A percentile compares a stretch with the other conserved stretches of the same genome.
phyloP scores from a whole-genome alignment of 108 stramenopile species.

The Conticribra weissflogii region DNA sequence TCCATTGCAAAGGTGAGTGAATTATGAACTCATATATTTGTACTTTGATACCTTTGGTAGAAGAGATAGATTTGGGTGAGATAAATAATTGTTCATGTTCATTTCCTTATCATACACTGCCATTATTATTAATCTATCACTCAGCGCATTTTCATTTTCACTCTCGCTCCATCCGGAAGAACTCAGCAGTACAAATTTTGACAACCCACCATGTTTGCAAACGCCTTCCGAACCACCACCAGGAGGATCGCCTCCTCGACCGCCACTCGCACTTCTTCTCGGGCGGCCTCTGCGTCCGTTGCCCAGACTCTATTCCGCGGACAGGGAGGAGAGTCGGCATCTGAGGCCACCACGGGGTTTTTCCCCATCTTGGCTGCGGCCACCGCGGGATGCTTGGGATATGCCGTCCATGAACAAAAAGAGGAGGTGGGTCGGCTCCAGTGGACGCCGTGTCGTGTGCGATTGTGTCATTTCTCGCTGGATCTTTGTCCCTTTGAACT shows the following conservation, averaged over 20 bases:
- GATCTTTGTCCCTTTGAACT: neutral
- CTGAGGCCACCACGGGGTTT: constrained; percentile 7
- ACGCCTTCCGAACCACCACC: constrained; percentile 34
- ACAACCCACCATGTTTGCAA: constrained; percentile 24
- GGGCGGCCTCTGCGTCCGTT: constrained; percentile 22
- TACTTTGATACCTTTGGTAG: too few relatives aligned
- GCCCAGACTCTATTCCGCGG: constrained; percentile 8
- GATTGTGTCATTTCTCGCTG: neutral
- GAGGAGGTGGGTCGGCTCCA: constrained; percentile 7
- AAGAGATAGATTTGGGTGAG: too few relatives aligned
- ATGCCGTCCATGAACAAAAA: neutral
- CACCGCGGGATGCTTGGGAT: neutral
- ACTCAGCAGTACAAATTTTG: too few relatives aligned
- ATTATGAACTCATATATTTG: too few relatives aligned
- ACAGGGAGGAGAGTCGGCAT: constrained; percentile 11
- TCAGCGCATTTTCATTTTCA: too few relatives aligned
- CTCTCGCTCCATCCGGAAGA: too few relatives aligned
- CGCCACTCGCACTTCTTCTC: constrained; percentile 7
- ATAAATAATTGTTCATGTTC: too few relatives aligned
- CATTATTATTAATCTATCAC: neutral
- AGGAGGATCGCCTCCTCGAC: constrained; percentile 24
- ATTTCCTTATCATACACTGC: too few relatives aligned
- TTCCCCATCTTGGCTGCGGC: constrained; percentile 20
- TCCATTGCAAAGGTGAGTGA: too few relatives aligned
- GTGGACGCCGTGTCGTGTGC: neutral